phyloP scores from a whole-genome alignment of 2,329 filamentous ascomycete genomes.

The Cladosporium sp. region DNA sequence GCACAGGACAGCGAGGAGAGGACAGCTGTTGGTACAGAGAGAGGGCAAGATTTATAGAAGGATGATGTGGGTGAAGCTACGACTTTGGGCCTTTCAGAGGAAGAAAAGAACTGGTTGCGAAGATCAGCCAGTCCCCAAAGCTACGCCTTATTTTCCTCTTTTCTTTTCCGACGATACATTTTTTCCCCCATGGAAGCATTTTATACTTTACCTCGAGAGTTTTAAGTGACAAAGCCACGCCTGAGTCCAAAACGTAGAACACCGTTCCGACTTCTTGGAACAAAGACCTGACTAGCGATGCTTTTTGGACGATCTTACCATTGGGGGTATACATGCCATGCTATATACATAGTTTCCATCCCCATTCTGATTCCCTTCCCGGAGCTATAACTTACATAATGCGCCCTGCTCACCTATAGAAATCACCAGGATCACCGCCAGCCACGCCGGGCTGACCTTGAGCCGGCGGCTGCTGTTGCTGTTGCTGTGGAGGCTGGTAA shows the following conservation, averaged over 20 bases:
- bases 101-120: background rate
- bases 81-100: background rate
- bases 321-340: constrained; percentile 13
- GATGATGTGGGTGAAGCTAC: background rate
- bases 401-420: constrained; percentile 31
- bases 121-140: background rate
- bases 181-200: background rate
- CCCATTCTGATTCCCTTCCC: background rate
- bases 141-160: background rate
- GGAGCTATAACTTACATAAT: background rate
- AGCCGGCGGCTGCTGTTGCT: constrained; percentile 25
- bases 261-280: background rate
- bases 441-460: constrained; percentile 21
- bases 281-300: background rate
- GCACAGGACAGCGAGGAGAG: background rate
- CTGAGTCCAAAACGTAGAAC: background rate
- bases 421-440: constrained; percentile 38
- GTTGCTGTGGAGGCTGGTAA: constrained; percentile 31
- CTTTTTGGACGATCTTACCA: background rate
- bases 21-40: background rate
- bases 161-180: background rate
- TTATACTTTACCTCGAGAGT: background rate
- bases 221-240: background rate
- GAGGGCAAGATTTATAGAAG: constrained; percentile 7
- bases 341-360: background rate